Evolutionary conservation across 2,329 filamentous ascomycete genomes (phyloP), one percentile per base, ranked within the genome.

Genomic region (Bipolaris bicolor): DNA sequence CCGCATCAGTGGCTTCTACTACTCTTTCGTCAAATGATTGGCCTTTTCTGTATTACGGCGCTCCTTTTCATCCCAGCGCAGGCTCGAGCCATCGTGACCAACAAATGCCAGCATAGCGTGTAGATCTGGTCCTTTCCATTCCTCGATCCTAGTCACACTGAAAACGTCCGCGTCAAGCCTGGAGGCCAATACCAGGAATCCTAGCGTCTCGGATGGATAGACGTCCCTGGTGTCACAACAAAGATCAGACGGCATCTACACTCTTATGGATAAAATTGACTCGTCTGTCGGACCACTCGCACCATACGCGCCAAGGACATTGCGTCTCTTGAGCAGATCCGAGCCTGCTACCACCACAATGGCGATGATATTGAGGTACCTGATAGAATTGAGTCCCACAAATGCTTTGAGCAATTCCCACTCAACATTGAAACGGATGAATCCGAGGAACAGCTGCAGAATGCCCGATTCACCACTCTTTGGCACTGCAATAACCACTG

Each of bases 21-120:
- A 22, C 29, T 20, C 39, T 13, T 29, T 45, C 33, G 36, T 26
- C 45, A 51, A 26, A 60, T 72, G 69, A 20, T 62, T 39, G 51
- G 57, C 45, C 52, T 49, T 10, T 52, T 55, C 49, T 47, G 67
- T 41, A 43, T 53, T 41, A 24, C 67, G 45, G 52, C 61, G 53
- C 60, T 58, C 37, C 57, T 70, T 16, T 58, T 64, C 49, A 60
- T 65, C 52, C 43, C 70, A 18, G 57, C 53, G 40, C 63, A 66
- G 4, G 55, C 68, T 33, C 67, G 65, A 52, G 68, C 68, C 47
- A 65, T 71, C 24, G 62, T 72, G 63, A 70, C 60, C 56, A 72
- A 72, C 57, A 48, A 63, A 34, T 72, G 70, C 45, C 34, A 47
- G 2, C 36, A 64, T 39, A 52, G 55, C 2, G 57, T 70, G 46